A percentile compares a stretch with the other conserved stretches of the same genome.
Evolutionary conservation across 257 asterid genomes (phyloP).

Genomic region (Marsdenia floribunda): DNA sequence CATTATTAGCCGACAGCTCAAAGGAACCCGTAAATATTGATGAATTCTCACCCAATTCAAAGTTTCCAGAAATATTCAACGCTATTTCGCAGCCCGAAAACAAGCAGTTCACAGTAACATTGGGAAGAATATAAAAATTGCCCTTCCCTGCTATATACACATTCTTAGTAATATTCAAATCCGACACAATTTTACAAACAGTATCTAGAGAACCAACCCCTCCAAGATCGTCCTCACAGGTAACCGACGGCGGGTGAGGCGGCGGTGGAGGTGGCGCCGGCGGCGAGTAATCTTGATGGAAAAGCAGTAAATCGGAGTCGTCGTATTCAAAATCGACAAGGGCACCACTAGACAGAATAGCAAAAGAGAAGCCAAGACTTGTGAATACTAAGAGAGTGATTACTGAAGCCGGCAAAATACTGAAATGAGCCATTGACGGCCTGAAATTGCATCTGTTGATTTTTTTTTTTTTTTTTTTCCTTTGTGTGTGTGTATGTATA

Average conservation of each 20-base stretch:
- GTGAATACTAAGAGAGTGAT: neutral
- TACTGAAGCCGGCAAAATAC: neutral
- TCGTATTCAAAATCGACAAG: conserved; percentile 27
- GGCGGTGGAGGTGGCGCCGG: conserved; percentile 99
- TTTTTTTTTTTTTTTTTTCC: too few species aligned
- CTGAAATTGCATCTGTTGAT: conserved; percentile 6
- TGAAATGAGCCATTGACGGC: conserved; percentile 9
- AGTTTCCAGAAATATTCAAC: conserved; percentile 67
- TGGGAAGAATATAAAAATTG: conserved; percentile 65
- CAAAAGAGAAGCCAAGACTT: conserved; percentile 1
- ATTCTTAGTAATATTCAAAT: conserved; percentile 55
- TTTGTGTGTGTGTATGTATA: neutral
- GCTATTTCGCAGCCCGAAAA: conserved; percentile 72
- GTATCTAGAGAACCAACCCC: conserved; percentile 91
- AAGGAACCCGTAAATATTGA: conserved; percentile 54
- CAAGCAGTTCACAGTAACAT: conserved; percentile 58
- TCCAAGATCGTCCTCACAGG: conserved; percentile 84
- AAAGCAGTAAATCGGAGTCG: conserved; percentile 48
- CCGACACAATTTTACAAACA: conserved; percentile 67
- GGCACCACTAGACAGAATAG: neutral
- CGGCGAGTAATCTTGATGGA: conserved; percentile 93
- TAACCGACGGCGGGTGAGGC: conserved; percentile 88
- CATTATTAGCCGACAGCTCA: conserved; percentile 61
- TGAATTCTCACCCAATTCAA: conserved; percentile 58
- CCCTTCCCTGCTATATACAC: conserved; percentile 92